phyloP scores from a whole-genome alignment of 768 basidiomycete species.

The Trametes cubensis region DNA sequence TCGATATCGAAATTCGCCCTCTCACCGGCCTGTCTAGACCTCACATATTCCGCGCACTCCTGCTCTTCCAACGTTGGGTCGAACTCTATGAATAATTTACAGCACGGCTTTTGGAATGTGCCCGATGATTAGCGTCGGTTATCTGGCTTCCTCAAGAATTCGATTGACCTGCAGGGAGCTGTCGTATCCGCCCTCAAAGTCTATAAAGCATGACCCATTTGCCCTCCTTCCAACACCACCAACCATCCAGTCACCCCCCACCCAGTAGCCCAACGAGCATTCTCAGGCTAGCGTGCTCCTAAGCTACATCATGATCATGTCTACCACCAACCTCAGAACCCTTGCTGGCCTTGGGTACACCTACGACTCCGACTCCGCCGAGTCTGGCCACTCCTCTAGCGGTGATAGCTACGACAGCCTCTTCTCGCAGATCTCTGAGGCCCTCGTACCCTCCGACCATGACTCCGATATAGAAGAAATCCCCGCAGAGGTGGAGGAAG shows the following conservation, averaged over 20 bases:
- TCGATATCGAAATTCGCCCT: too few relatives aligned
- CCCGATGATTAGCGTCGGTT: too few relatives aligned
- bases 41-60: too few relatives aligned
- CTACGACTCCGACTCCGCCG: conserved; percentile 3
- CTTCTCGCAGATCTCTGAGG: conserved; percentile 5
- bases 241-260: not conserved
- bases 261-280: not conserved
- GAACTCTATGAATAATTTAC: too few relatives aligned
- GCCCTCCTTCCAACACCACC: not conserved
- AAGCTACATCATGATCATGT: conserved; percentile 3
- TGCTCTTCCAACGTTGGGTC: too few relatives aligned
- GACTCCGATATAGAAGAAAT: not conserved
- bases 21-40: too few relatives aligned
- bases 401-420: conserved; percentile 7
- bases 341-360: conserved; percentile 17
- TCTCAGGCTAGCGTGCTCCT: not conserved
- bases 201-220: not conserved
- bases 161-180: too few relatives aligned
- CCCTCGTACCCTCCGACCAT: not conserved
- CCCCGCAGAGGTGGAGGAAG: not conserved
- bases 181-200: conserved; percentile 4
- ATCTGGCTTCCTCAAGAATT: too few relatives aligned
- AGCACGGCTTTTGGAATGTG: not conserved
- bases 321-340: conserved; percentile 4
- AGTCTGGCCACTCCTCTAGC: conserved; percentile 5